phyloP scores from a whole-genome alignment of 768 basidiomycete genomes.

The Rubroboletus pulcherrimus region DNA sequence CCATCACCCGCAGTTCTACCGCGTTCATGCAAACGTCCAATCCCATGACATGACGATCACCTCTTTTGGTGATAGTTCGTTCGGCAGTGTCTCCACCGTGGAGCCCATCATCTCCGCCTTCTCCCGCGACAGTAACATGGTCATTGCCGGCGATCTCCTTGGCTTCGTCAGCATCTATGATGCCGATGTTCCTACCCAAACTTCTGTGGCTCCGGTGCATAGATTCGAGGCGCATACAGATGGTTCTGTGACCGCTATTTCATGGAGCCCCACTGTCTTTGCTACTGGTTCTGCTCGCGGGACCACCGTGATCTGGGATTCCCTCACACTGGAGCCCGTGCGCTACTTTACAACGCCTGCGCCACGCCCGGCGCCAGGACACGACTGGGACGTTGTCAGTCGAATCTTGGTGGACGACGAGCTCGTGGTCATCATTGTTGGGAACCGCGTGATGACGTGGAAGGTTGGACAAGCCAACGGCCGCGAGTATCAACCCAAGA shows the following conservation, averaged over 20 bases:
- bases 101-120: conserved; percentile 42
- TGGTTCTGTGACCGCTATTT: conserved; percentile 59
- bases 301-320: conserved; percentile 59
- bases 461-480: conserved; percentile 47
- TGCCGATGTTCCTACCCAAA: conserved; percentile 33
- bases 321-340: conserved; percentile 55
- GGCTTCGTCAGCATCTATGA: conserved; percentile 64
- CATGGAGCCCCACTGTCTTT: conserved; percentile 56
- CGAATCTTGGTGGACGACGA: conserved; percentile 56
- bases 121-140: conserved; percentile 43
- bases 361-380: conserved; percentile 31
- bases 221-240: conserved; percentile 65
- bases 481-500: conserved; percentile 30
- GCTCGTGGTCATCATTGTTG: conserved; percentile 56
- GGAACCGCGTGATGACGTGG: conserved; percentile 65
- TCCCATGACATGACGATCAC: conserved; percentile 32
- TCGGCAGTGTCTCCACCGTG: conserved; percentile 49
- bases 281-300: conserved; percentile 66
- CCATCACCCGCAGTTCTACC: conserved; percentile 50
- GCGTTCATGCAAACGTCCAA: conserved; percentile 37
- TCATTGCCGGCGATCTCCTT: conserved; percentile 61
- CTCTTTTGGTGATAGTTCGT: conserved; percentile 49
- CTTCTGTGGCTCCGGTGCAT: conserved; percentile 33
- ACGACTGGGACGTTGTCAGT: conserved; percentile 43
- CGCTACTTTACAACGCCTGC: conserved; percentile 52